Conservation (phyloP, 2,329 filamentous ascomycete species). For the Sclerotinia borealis region DNA sequence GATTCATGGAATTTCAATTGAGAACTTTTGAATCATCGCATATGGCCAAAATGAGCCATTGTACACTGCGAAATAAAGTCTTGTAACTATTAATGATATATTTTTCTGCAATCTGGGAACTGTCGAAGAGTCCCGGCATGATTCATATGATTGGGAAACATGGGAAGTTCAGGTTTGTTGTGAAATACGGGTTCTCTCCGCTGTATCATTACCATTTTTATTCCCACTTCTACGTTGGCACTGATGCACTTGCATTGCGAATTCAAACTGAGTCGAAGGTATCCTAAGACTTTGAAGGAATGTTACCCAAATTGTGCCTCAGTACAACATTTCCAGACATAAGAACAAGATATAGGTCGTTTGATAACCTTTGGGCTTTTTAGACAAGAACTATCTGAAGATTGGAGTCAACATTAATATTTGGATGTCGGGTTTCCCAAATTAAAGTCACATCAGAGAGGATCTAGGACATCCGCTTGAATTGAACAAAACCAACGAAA, state of each 20-base stretch:
- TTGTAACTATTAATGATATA: background rate
- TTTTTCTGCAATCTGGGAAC: background rate
- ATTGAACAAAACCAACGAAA: background rate
- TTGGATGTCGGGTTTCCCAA: too few relatives aligned
- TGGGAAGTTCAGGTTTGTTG: background rate
- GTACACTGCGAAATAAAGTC: background rate
- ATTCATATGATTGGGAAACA: background rate
- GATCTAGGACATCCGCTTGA: too few relatives aligned
- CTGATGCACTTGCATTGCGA: background rate
- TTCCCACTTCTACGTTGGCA: background rate
- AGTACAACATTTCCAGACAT: background rate
- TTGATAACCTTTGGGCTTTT: background rate
- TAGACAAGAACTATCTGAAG: background rate
- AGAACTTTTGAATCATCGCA: background rate
- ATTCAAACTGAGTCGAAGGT: background rate
- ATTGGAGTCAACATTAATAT: background rate
- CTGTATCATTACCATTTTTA: background rate
- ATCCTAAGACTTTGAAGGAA: background rate
- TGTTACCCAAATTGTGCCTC: background rate
- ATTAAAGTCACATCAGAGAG: background rate
- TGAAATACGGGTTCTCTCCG: background rate
- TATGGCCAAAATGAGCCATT: too few relatives aligned
- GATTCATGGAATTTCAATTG: too few relatives aligned
- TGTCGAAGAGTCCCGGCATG: background rate
- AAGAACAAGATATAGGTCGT: background rate